These are phyloP conservation scores for Pyrenophora teres DNA, from an alignment of 2,329 filamentous ascomycete genomes.

Conservation along the genomic window DNA sequence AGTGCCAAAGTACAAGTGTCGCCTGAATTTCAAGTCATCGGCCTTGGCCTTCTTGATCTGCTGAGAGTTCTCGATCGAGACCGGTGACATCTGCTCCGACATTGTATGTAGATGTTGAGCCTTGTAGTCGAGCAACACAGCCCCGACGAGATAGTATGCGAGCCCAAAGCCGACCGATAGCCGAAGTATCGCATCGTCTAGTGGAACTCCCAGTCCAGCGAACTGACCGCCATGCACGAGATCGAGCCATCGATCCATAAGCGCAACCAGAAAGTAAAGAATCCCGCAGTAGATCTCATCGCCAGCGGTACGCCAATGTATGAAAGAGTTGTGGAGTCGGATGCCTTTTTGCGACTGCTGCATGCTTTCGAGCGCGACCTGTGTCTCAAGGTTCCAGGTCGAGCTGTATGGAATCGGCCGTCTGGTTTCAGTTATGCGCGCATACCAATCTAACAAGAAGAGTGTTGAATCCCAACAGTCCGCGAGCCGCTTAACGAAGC, in stretches of 20 bases:
- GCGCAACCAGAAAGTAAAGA: slow-evolving; percentile 59
- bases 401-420: slow-evolving; percentile 60
- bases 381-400: slow-evolving; percentile 62
- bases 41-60: slow-evolving; percentile 53
- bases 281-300: slow-evolving; percentile 60
- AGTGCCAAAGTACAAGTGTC: slow-evolving; percentile 58
- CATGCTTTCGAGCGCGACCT: slow-evolving; percentile 59
- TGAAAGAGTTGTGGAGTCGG: slow-evolving; percentile 60
- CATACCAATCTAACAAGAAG: slow-evolving; percentile 61
- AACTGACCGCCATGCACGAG: slow-evolving; percentile 53
- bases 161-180: slow-evolving; percentile 61
- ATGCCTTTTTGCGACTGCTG: slow-evolving; percentile 60
- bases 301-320: slow-evolving; percentile 62
- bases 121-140: slow-evolving; percentile 61
- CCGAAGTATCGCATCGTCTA: slow-evolving; percentile 45
- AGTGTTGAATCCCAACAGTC: slow-evolving; percentile 58
- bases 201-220: slow-evolving; percentile 38
- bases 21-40: slow-evolving; percentile 52
- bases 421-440: slow-evolving; percentile 53
- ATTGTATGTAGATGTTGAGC: slow-evolving; percentile 56
- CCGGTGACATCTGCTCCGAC: slow-evolving; percentile 50
- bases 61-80: slow-evolving; percentile 49
- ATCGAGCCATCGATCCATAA: slow-evolving; percentile 61
- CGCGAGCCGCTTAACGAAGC: slow-evolving; percentile 56
- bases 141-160: slow-evolving; percentile 62